These are phyloP conservation scores for Diphasiastrum complanatum DNA, from an alignment of 83 land plant genomes.

Conservation along the genomic window DNA sequence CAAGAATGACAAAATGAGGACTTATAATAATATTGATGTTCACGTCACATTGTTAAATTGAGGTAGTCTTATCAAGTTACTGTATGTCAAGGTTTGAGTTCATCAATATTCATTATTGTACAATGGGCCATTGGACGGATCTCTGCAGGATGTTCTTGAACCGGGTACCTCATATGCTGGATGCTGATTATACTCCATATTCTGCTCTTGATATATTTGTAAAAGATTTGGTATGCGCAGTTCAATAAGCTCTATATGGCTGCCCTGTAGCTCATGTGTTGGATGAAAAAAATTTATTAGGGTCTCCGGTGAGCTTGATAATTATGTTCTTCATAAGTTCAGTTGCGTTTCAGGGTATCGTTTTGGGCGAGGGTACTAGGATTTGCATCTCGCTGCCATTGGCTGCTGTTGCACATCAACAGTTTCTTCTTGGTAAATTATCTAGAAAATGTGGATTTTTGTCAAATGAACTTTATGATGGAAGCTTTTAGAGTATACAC, in stretches of 20 bases:
- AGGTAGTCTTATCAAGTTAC: too few species aligned
- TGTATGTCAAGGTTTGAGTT: too few species aligned
- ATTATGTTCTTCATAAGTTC: background rate
- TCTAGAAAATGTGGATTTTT: too few species aligned
- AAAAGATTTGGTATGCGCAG: slow-evolving; percentile 72
- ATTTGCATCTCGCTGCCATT: slow-evolving; percentile 57
- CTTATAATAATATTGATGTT: too few species aligned
- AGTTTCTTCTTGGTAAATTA: slow-evolving; percentile 70
- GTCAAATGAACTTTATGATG: too few species aligned
- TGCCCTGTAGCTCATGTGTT: slow-evolving; percentile 7
- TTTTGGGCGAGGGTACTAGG: slow-evolving; percentile 48
- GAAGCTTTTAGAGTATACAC: too few species aligned
- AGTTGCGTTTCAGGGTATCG: slow-evolving; percentile 64
- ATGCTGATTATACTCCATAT: slow-evolving; percentile 78
- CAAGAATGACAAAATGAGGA: too few species aligned
- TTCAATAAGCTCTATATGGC: background rate
- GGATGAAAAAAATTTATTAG: slow-evolving; percentile 1
- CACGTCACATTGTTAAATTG: too few species aligned
- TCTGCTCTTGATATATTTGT: slow-evolving; percentile 94
- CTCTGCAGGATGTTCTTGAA: slow-evolving; percentile 97
- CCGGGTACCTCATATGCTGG: slow-evolving; percentile 93
- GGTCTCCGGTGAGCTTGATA: background rate
- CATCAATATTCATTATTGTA: too few species aligned
- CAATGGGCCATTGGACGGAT: too few species aligned
- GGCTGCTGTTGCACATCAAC: slow-evolving; percentile 68